Percentiles rank a stretch among this genome's conserved stretches.
Evolutionary conservation across 192 early-diverging fungal species (phyloP).

Genomic region (Entomortierella beljakovae): DNA sequence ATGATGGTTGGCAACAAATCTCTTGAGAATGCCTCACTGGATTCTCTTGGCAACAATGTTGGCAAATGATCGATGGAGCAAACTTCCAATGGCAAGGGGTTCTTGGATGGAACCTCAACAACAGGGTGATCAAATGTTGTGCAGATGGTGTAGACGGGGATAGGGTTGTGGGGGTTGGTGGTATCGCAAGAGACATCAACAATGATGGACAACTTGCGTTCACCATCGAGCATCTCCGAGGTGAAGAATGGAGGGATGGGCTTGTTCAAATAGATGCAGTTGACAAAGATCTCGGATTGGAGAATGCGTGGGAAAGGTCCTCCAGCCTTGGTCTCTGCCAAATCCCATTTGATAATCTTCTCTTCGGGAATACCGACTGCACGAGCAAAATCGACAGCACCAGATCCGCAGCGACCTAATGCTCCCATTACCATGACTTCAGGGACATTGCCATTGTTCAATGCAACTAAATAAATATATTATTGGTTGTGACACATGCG

Average conservation of each 20-base stretch:
- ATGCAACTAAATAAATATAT: conserved; percentile 30
- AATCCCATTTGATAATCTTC: conserved; percentile 95
- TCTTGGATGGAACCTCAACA: conserved; percentile 72
- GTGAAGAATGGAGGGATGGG: conserved; percentile 97
- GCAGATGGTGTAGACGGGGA: conserved; percentile 92
- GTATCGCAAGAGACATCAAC: conserved; percentile 97
- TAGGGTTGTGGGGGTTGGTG: conserved; percentile 97
- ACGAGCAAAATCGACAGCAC: conserved; percentile 86
- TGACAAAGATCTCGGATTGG: conserved; percentile 94
- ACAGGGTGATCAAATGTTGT: conserved; percentile 97
- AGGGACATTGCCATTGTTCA: conserved; percentile 74
- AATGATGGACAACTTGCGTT: conserved; percentile 83
- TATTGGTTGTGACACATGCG: not conserved
- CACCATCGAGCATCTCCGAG: conserved; percentile 75
- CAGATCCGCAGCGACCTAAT: conserved; percentile 93
- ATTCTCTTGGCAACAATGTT: conserved; percentile 92
- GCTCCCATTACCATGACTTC: conserved; percentile 98
- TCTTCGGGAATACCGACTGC: conserved; percentile 84
- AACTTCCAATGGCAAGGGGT: conserved; percentile 81
- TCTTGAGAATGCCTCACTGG: conserved; percentile 85
- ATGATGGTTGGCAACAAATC: conserved; percentile 91
- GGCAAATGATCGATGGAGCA: conserved; percentile 98
- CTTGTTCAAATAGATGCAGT: conserved; percentile 96
- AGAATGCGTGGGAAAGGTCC: conserved; percentile 95
- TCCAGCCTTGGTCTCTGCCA: conserved; percentile 91